phyloP scores from a whole-genome alignment of 2,329 filamentous ascomycete genomes.

The Triangularia verruculosa region DNA sequence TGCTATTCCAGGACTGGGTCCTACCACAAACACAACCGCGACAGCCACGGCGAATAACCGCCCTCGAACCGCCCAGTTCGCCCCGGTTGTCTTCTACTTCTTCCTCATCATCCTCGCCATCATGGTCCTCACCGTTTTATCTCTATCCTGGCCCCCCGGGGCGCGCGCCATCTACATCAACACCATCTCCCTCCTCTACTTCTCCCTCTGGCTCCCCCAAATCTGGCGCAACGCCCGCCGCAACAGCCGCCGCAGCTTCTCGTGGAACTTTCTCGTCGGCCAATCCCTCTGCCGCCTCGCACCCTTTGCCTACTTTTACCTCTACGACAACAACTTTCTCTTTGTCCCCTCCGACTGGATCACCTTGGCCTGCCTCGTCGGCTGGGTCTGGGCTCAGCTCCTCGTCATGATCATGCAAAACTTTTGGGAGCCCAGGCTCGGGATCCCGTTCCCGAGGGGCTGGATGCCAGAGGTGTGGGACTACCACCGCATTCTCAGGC shows the following conservation, averaged over 20 bases:
- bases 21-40: slow-evolving; percentile 30
- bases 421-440: slow-evolving; percentile 83
- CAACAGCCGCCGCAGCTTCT: slow-evolving; percentile 87
- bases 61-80: slow-evolving; percentile 42
- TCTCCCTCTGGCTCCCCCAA: slow-evolving; percentile 91
- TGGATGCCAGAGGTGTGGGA: slow-evolving; percentile 80
- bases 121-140: slow-evolving; percentile 49
- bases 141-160: slow-evolving; percentile 57
- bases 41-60: slow-evolving; percentile 31
- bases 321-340: slow-evolving; percentile 73
- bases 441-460: slow-evolving; percentile 58
- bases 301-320: slow-evolving; percentile 84
- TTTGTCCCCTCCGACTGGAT: slow-evolving; percentile 68
- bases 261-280: slow-evolving; percentile 85
- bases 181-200: slow-evolving; percentile 66
- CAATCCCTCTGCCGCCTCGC: slow-evolving; percentile 75
- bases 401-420: slow-evolving; percentile 77
- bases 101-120: slow-evolving; percentile 54
- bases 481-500: slow-evolving; percentile 85
- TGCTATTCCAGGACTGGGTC: slow-evolving; percentile 32
- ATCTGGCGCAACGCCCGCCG: slow-evolving; percentile 86
- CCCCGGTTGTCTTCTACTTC: slow-evolving; percentile 55
- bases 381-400: slow-evolving; percentile 87
- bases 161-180: slow-evolving; percentile 59
- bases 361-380: slow-evolving; percentile 62